Evolutionary conservation across 2,329 filamentous ascomycete genomes (phyloP), one percentile per base, ranked within the genome.

Genomic region (Colletotrichum sp.): DNA sequence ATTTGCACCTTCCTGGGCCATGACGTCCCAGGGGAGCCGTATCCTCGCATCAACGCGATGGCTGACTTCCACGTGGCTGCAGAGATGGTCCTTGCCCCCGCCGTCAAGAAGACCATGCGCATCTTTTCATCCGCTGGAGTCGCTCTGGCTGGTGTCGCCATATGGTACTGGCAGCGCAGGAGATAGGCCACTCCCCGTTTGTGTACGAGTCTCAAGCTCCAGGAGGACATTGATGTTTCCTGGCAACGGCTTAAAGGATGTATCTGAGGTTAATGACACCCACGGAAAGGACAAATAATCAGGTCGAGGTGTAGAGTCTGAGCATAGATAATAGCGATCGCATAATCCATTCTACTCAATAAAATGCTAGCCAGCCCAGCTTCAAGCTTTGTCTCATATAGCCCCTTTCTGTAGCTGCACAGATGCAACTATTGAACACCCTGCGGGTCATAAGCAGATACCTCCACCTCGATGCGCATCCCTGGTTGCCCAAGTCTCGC

Each of bases 391-490:
- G 16, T 0, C 1, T n/a, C 8, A 44, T 9, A n/a, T 44, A 44
- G 0, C 3, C 18, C 8, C 15, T 15, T 30, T 30, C 16, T 60
- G 16, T 21, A 60, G 18, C 28, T 62, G 18, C 21, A 16, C 9
- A 26, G 28, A 9, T 3, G 18, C 16, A 9, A 21, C 21, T 60
- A 44, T n/a, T 55, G 55, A 18, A 30, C 36, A 3, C 49, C 52
- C 8, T 72, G 24, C 1, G 77, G 77, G 24, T 72, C 77, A 32
- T 76, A 62, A 3, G 85, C 86, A 16, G 79, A 80, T 18, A 88
- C 87, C 78, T 26, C 88, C 79, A 89, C 86, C 78, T 89, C 87
- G 9, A 89, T 83, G 26, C 81, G 78, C 87, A 89, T 89, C 67
- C 82, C 82, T 64, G 84, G 83, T 69, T 82, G 78, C 0, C 81